Percentiles rank a stretch among this genome's conserved stretches.
phyloP scores from a whole-genome alignment of 2,329 filamentous ascomycete genomes.

The Xylaria sp. region DNA sequence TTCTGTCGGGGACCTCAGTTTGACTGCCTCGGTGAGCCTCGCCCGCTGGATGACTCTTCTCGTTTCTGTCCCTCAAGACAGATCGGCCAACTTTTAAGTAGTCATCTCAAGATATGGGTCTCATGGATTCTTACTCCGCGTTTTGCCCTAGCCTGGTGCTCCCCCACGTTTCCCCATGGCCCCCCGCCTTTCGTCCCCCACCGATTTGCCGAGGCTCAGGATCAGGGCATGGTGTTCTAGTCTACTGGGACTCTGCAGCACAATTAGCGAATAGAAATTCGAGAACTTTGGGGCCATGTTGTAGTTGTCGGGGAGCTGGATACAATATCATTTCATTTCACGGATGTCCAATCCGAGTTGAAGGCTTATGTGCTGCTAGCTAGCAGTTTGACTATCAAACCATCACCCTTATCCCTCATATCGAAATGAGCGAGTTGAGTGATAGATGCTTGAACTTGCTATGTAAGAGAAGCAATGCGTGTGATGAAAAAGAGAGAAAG shows the following conservation, averaged over 20 bases:
- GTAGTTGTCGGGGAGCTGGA: not conserved
- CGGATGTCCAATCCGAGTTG: not conserved
- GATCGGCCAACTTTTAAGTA: not conserved
- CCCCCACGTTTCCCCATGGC: conserved; percentile 1
- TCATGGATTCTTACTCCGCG: not conserved
- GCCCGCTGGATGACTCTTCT: not conserved
- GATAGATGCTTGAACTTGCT: not conserved
- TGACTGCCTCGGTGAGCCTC: not conserved
- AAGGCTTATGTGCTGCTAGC: not conserved
- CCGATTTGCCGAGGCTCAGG: not conserved
- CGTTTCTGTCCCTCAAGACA: not conserved
- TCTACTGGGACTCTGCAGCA: not conserved
- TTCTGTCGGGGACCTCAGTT: not conserved
- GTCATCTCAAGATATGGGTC: not conserved
- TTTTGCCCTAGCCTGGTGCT: not conserved
- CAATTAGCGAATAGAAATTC: not conserved
- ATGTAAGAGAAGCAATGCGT: not conserved
- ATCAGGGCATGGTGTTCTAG: not conserved
- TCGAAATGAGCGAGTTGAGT: not conserved
- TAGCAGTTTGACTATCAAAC: not conserved
- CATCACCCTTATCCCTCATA: not conserved
- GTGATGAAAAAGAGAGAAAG: not conserved
- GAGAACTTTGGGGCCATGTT: not conserved
- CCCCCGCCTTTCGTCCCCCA: not conserved
- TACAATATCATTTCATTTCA: not conserved